phyloP scores from a whole-genome alignment of 1,139 yeast genomes.

The Arxiozyma heterogenica region DNA sequence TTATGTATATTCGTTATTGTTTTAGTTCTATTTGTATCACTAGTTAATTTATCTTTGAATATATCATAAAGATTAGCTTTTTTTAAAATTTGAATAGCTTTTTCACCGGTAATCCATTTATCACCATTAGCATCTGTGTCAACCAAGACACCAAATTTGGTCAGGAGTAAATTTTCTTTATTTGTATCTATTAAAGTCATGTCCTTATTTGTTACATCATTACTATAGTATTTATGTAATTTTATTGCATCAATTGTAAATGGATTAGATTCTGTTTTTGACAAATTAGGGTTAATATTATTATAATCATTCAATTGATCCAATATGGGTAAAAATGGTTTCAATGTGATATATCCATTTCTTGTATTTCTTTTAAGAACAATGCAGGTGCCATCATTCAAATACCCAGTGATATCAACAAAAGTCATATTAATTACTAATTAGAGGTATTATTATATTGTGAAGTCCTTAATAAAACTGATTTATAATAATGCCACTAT shows the following conservation, averaged over 20 bases:
- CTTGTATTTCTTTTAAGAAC: conserved; percentile 14
- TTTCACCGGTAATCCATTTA: conserved; percentile 25
- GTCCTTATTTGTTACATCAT: neutral
- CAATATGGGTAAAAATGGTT: conserved; percentile 20
- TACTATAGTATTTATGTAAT: conserved; percentile 2
- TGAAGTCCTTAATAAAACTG: too few species aligned
- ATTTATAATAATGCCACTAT: neutral
- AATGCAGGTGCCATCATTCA: neutral
- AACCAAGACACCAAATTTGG: conserved; percentile 23
- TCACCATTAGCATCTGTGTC: conserved; percentile 22
- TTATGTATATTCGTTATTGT: neutral
- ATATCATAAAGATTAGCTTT: conserved; percentile 13
- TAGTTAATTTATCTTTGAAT: conserved; percentile 12
- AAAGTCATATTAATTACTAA: neutral
- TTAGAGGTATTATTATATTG: too few species aligned
- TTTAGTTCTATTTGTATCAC: neutral
- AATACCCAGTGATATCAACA: conserved; percentile 1
- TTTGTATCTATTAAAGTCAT: conserved; percentile 3
- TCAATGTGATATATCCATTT: conserved; percentile 19
- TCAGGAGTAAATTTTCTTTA: conserved; percentile 15
- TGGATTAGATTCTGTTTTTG: neutral
- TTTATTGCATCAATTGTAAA: conserved; percentile 7
- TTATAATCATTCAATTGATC: conserved; percentile 9
- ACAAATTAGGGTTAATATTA: neutral
- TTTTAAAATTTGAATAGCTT: conserved; percentile 18